Base-by-base conservation (phyloP, 1,284 basidiomycete species). In the Schizophyllum commune region DNA sequence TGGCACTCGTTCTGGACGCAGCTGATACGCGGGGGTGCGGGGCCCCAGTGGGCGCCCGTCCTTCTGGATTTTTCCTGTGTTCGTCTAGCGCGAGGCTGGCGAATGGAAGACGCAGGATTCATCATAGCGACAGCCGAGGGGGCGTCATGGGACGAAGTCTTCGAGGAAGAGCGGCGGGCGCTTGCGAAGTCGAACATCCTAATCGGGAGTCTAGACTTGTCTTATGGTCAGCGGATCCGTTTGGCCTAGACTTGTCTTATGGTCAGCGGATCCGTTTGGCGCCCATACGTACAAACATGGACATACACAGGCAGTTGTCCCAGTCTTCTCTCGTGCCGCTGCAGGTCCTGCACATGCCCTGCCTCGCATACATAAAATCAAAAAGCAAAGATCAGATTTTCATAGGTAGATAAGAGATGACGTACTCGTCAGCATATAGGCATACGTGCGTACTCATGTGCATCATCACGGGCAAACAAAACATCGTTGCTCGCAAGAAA, bases 401-500 rank as follows among this genome's bases (percentile, higher is more conserved):
- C 55, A 58, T 32, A 47, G 51, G 33, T 62, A 52, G 9, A 39
- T 57, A 33, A 57, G 22, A 52, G 39, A 22, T 20, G 51, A 58
- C 22, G 9, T 20, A 32, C 11, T 22, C 34, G 51, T 54, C 58
- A 53, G 15, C 52, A 55, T 55, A 21, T 32, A 55, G 19, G 53
- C 19, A 55, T 32, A 55, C 19, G 19, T 20, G 27, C 11, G 53
- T 17, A 55, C 19, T 32, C 19, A 55, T 32, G 53, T 21, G 27
- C 27, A 55, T 32, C 27, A 55, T 32, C 53, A 19, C 53, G 19
- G 53, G 11, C 54, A 55, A 33, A 59, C 52, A 5, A 32, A 54
- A 34, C 19, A 32, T 51, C 39, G 32, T 56, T 54, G 56, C 58
- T 65, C 59, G 7, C 57, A 58, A 55, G 61, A 62, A 59, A 61